A percentile compares a stretch with the other conserved stretches of the same genome.
phyloP scores from a whole-genome alignment of 2,329 filamentous ascomycete genomes.

The Colletotrichum gloeosporioides region DNA sequence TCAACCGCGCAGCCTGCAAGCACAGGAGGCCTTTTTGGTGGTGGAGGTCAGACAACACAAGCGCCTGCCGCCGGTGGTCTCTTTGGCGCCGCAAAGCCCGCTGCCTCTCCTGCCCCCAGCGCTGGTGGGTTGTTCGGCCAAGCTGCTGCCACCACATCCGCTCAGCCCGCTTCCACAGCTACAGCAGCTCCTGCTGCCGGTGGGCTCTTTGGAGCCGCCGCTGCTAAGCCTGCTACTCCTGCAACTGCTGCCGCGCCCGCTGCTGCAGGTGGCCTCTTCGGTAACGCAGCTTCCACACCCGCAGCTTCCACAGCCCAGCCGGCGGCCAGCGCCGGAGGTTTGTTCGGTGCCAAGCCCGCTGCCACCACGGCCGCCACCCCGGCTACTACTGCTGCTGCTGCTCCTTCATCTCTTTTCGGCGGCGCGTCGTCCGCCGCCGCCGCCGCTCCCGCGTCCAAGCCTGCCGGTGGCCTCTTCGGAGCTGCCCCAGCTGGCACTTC shows the following conservation, averaged over 20 bases:
- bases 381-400: slow-evolving; percentile 31
- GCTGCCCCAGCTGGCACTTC: slow-evolving; percentile 30
- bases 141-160: slow-evolving; percentile 7
- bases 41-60: neutral
- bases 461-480: slow-evolving; percentile 36
- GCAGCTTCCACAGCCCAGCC: slow-evolving; percentile 30
- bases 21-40: slow-evolving; percentile 25
- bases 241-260: slow-evolving; percentile 27
- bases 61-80: slow-evolving; percentile 24
- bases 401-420: slow-evolving; percentile 37
- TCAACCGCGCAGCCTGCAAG: slow-evolving; percentile 21
- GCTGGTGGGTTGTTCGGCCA: slow-evolving; percentile 21
- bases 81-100: slow-evolving; percentile 24
- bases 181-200: slow-evolving; percentile 22
- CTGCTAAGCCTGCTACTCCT: slow-evolving; percentile 42
- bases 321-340: slow-evolving; percentile 29
- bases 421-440: slow-evolving; percentile 35
- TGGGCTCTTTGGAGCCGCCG: slow-evolving; percentile 44
- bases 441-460: slow-evolving; percentile 37
- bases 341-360: slow-evolving; percentile 29
- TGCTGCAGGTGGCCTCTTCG: slow-evolving; percentile 38
- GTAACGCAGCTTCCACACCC: slow-evolving; percentile 43
- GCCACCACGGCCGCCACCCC: slow-evolving; percentile 33
- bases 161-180: slow-evolving; percentile 32
- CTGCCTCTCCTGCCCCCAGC: neutral